These are phyloP conservation scores for Nasturtium officinale DNA, from an alignment of 345 rosid species.

Conservation along the genomic window DNA sequence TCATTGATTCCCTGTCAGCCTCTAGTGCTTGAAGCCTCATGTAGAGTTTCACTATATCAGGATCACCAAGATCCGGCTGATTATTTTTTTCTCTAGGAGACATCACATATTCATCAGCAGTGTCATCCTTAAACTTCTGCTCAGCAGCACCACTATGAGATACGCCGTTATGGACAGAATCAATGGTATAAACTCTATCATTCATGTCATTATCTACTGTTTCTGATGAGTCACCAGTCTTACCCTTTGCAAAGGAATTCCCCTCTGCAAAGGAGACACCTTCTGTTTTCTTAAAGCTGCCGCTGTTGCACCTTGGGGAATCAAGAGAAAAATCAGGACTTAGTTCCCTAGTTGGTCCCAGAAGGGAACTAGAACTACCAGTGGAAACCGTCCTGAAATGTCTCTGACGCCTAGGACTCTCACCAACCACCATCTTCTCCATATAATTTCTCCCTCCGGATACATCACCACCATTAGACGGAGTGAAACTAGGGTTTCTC, in stretches of 20 bases:
- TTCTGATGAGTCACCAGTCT: conserved; percentile 56
- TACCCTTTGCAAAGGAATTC: conserved; percentile 43
- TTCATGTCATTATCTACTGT: conserved; percentile 64
- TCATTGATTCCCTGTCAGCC: conserved; percentile 99
- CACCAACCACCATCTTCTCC: conserved; percentile 78
- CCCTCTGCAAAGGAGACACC: conserved; percentile 49
- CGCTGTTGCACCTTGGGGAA: conserved; percentile 55
- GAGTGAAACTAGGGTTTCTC: conserved; percentile 57
- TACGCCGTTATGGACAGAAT: conserved; percentile 63
- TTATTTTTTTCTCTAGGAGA: conserved; percentile 50
- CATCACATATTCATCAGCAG: conserved; percentile 47
- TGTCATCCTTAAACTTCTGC: conserved; percentile 35
- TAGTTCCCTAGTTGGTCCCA: conserved; percentile 52
- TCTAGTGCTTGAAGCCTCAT: conserved; percentile 94
- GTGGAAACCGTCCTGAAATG: conserved; percentile 57
- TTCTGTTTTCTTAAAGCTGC: conserved; percentile 58
- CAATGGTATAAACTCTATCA: conserved; percentile 92
- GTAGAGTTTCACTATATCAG: conserved; percentile 78
- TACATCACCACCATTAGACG: conserved; percentile 52
- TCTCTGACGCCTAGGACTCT: conserved; percentile 66
- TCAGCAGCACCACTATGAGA: conserved; percentile 49
- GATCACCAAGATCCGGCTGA: conserved; percentile 64
- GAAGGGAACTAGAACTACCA: conserved; percentile 61
- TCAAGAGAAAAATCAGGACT: conserved; percentile 51
- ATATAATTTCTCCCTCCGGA: conserved; percentile 50